Conservation (phyloP, 345 rosid species). For the Geranium brycei region DNA sequence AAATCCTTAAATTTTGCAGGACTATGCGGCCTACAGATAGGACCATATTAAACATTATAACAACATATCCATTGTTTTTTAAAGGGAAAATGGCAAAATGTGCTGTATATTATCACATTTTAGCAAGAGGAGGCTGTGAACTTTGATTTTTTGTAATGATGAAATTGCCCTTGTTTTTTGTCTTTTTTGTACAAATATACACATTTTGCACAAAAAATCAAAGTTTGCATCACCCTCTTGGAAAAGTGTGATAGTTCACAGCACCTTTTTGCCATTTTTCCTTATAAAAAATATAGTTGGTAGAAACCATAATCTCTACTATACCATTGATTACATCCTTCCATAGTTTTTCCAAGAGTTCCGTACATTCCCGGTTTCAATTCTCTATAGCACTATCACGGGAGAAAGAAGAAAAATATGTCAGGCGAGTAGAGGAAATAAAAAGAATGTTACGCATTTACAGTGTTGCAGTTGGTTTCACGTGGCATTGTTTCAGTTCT, state of each 20-base stretch:
- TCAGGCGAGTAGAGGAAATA: not conserved
- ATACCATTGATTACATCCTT: constrained; percentile 79
- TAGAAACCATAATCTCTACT: constrained; percentile 2
- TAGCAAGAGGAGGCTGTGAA: too few relatives aligned
- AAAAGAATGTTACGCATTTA: not conserved
- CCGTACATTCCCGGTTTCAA: constrained; percentile 59
- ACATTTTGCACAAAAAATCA: not conserved
- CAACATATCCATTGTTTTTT: not conserved
- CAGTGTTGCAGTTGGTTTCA: too few relatives aligned
- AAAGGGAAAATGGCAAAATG: not conserved
- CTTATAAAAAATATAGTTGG: too few relatives aligned
- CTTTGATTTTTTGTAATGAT: not conserved
- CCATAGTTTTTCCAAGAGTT: constrained; percentile 53
- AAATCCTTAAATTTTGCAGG: constrained; percentile 39
- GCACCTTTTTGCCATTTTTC: too few relatives aligned
- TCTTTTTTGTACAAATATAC: not conserved
- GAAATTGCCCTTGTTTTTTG: too few relatives aligned
- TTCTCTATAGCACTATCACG: constrained; percentile 54
- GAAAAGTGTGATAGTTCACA: too few relatives aligned
- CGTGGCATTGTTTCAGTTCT: too few relatives aligned
- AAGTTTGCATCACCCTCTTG: too few relatives aligned
- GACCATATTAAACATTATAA: constrained; percentile 1
- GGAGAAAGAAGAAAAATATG: not conserved
- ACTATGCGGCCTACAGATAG: constrained; percentile 46
- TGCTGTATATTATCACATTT: not conserved